A percentile compares a stretch with the other conserved stretches of the same genome.
Conservation (phyloP, 202 grass and related monocot species). For the Carex arenaria region DNA sequence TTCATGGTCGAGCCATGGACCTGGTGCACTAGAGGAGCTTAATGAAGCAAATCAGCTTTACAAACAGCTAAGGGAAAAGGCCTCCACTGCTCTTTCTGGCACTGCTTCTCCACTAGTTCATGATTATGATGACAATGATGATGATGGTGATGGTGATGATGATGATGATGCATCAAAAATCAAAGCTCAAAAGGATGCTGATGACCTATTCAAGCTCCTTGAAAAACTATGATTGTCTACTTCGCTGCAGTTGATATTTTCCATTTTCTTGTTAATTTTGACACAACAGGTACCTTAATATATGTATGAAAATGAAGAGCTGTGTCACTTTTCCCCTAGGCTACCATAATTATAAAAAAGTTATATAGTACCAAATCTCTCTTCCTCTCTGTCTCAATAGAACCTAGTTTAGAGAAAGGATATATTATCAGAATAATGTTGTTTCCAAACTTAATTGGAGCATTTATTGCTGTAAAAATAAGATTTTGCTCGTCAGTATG, state of each 20-base stretch:
- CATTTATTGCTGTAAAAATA: background rate
- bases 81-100: slow-evolving; percentile 24
- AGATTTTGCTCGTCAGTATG: background rate
- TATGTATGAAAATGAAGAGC: background rate
- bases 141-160: slow-evolving; percentile 22
- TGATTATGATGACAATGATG: slow-evolving; percentile 21
- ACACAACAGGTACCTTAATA: background rate
- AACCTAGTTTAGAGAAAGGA: background rate
- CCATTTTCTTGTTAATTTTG: background rate
- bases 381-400: background rate
- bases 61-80: slow-evolving; percentile 62
- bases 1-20: slow-evolving; percentile 78
- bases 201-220: slow-evolving; percentile 27
- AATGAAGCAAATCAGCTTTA: slow-evolving; percentile 61
- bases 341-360: background rate
- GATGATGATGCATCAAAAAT: slow-evolving; percentile 17
- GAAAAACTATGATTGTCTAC: slow-evolving; percentile 16
- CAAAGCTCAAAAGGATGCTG: slow-evolving; percentile 26
- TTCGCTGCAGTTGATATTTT: background rate
- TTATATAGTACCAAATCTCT: background rate
- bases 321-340: background rate
- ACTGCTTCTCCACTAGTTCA: background rate
- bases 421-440: background rate
- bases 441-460: background rate
- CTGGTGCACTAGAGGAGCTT: slow-evolving; percentile 55